Conservation (phyloP, 345 rosid species). For the Linum usitatissimum region DNA sequence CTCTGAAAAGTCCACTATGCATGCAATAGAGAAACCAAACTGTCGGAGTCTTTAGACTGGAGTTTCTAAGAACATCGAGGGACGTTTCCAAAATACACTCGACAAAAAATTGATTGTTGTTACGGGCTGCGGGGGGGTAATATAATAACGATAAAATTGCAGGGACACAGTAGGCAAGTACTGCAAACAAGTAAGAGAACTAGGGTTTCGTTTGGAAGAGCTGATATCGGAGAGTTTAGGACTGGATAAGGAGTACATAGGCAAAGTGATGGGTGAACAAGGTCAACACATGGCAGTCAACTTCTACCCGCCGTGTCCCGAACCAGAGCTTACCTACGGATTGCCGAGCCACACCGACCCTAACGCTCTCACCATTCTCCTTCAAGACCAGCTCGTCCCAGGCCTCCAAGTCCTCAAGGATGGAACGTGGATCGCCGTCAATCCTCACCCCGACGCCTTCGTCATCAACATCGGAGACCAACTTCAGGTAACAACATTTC, state of each 20-base stretch:
- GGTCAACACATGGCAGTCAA: slow-evolving; percentile 96
- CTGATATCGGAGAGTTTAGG: slow-evolving; percentile 88
- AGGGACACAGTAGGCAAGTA: slow-evolving; percentile 59
- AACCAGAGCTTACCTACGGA: slow-evolving; percentile 86
- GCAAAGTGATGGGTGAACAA: slow-evolving; percentile 54
- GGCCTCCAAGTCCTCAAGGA: slow-evolving; percentile 84
- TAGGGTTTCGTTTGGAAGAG: slow-evolving; percentile 52
- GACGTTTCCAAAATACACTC: no score
- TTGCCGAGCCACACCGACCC: slow-evolving; percentile 92
- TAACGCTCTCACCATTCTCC: slow-evolving; percentile 67
- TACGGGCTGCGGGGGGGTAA: no score
- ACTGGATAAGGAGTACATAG: slow-evolving; percentile 42
- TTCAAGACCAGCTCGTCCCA: slow-evolving; percentile 61
- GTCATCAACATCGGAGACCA: slow-evolving; percentile 91
- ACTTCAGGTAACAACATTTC: slow-evolving; percentile 39
- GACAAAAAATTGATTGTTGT: no score
- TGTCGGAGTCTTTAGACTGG: no score
- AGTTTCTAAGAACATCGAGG: no score
- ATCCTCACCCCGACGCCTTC: slow-evolving; percentile 66
- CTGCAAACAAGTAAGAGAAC: slow-evolving; percentile 46
- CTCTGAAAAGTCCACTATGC: no score
- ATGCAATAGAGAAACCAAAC: no score
- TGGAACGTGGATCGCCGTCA: slow-evolving; percentile 66
- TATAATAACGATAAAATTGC: background rate
- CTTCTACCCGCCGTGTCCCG: slow-evolving; percentile 83